Evolutionary conservation across 257 asterid species (phyloP).

Genomic region (Echium plantagineum): DNA sequence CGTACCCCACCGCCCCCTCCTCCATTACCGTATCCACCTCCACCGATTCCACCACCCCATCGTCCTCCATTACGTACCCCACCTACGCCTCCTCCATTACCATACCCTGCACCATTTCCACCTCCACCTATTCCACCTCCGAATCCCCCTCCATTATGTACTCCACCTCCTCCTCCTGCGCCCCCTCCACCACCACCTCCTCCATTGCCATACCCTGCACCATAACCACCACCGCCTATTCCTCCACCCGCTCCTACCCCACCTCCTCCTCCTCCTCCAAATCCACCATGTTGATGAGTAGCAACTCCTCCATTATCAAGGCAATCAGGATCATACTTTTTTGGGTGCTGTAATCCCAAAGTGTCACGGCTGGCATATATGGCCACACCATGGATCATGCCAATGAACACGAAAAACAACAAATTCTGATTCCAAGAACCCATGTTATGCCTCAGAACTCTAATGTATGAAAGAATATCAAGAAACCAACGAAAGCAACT

Average conservation of each 20-base stretch:
- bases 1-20: background rate
- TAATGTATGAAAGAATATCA: background rate
- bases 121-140: no score
- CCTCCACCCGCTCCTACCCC: no score
- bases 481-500: background rate
- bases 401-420: background rate
- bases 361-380: background rate
- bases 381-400: background rate
- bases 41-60: no score
- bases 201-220: background rate
- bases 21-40: background rate
- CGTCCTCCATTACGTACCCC: background rate
- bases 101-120: no score
- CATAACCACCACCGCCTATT: background rate
- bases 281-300: background rate
- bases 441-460: background rate
- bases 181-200: background rate
- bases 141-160: no score
- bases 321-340: background rate
- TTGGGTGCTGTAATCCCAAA: background rate
- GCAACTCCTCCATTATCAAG: background rate
- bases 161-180: background rate
- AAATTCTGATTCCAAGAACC: background rate
- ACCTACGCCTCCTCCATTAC: background rate
- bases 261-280: no score